A percentile compares a stretch with the other conserved stretches of the same genome.
These are phyloP conservation scores for Penicillium sp. DNA, from an alignment of 2,329 filamentous ascomycete species.

Conservation along the genomic window DNA sequence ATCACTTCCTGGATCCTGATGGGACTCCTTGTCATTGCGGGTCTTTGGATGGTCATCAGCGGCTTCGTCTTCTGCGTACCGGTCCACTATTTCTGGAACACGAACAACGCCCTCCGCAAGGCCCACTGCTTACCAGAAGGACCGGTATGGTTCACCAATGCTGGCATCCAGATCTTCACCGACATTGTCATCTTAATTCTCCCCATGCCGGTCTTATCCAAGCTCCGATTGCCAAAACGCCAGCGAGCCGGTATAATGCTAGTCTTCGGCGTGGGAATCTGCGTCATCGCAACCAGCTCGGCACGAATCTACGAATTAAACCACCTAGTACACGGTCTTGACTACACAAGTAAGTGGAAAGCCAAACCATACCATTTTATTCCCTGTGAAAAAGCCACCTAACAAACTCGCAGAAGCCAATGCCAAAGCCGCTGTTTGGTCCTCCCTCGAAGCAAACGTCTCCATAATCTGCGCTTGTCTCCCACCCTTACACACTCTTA, in stretches of 20 bases:
- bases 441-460: conserved; percentile 34
- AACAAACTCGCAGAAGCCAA: conserved; percentile 29
- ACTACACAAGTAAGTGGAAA: conserved; percentile 29
- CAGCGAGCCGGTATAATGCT: conserved; percentile 31
- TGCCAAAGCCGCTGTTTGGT: conserved; percentile 33
- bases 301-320: conserved; percentile 27
- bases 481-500: conserved; percentile 30
- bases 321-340: conserved; percentile 13
- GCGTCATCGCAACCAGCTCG: conserved; percentile 34
- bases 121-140: conserved; percentile 25
- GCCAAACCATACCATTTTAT: no score
- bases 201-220: conserved; percentile 31
- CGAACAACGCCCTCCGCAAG: neutral
- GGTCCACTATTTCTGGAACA: conserved; percentile 30
- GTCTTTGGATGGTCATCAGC: conserved; percentile 34
- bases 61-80: conserved; percentile 34
- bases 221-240: conserved; percentile 24
- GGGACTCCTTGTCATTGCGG: conserved; percentile 23
- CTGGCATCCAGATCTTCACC: conserved; percentile 31
- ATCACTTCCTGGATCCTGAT: conserved; percentile 23
- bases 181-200: conserved; percentile 32
- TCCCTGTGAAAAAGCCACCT: no score
- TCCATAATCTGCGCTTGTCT: conserved; percentile 40
- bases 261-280: conserved; percentile 34
- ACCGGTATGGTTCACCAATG: conserved; percentile 34